These are phyloP conservation scores for Spathaspora boniae DNA, from an alignment of 805 yeast genomes.

Conservation along the genomic window DNA sequence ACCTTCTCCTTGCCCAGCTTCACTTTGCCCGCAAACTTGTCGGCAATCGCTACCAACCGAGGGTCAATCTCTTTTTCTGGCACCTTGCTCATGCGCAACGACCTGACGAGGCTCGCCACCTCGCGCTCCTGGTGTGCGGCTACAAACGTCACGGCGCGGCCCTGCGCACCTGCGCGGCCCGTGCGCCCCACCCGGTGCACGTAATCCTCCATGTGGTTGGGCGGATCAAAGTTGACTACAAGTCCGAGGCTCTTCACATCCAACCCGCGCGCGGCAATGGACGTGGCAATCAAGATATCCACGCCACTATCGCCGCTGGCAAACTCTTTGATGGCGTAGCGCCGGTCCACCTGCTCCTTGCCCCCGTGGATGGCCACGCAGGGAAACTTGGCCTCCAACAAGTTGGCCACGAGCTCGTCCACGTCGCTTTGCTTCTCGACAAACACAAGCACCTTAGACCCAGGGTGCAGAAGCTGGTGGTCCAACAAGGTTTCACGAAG, in stretches of 20 bases:
- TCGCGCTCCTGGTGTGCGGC: constrained; percentile 57
- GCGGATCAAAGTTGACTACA: constrained; percentile 72
- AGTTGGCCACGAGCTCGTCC: constrained; percentile 60
- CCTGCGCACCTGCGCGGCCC: constrained; percentile 83
- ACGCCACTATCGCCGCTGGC: constrained; percentile 47
- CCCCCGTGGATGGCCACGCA: constrained; percentile 88
- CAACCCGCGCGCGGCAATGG: constrained; percentile 91
- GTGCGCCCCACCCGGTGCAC: constrained; percentile 96
- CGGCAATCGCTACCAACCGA: constrained; percentile 48
- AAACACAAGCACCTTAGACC: constrained; percentile 67
- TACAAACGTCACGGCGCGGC: constrained; percentile 61
- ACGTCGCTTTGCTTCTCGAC: constrained; percentile 87
- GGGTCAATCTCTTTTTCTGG: constrained; percentile 51
- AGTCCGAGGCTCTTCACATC: constrained; percentile 84
- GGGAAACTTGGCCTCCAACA: constrained; percentile 51
- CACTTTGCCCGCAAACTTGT: constrained; percentile 55
- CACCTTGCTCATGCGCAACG: constrained; percentile 55
- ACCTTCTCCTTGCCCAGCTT: constrained; percentile 62
- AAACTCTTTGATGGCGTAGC: constrained; percentile 68
- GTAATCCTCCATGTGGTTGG: constrained; percentile 90
- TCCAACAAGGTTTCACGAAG: constrained; percentile 56
- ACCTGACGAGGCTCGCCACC: constrained; percentile 67
- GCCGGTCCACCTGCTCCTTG: constrained; percentile 80
- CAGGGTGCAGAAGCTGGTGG: constrained; percentile 24
- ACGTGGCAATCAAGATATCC: constrained; percentile 80